Evolutionary conservation across 2,329 filamentous ascomycete genomes (phyloP), one percentile per base, ranked within the genome.

Genomic region (Davidsoniella virescens): DNA sequence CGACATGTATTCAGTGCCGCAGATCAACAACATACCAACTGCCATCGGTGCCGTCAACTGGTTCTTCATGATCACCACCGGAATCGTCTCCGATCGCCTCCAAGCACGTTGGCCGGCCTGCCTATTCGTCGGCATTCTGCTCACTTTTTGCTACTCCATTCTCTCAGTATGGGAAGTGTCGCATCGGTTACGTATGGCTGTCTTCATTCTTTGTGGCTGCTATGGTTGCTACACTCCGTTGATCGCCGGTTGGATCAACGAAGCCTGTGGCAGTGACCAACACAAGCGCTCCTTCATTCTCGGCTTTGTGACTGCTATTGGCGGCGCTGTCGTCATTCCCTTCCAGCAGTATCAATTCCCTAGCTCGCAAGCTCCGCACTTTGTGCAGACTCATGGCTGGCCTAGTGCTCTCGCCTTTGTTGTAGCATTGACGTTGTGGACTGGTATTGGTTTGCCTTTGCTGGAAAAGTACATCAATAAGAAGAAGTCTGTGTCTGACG

Each of bases 21-120:
- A 69, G 54, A 63, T 68, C 59, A 70, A 70, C 59, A 68, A 66
- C 55, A 69, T 69, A 33, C 66, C 68, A 2, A 70, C 68, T 0
- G 58, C 61, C 20, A 63, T 69, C 26, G 64, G 64, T 33, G 67
- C 67, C 8, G 59, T 69, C 55, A 68, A 67, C 55, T 65, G 69
- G 49, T 55, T 67, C 42, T 61, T 66, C 52, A 68, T 68, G 64
- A 45, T 64, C 10, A 57, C 61, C 2, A 63, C 63, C 2, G 64
- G 64, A 2, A 62, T 56, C 26, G 48, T 63, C 5, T 59, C 64
- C 18, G 64, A 66, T 55, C 60, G 64, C 54, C 58, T 67, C 14
- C 58, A 64, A 8, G 56, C 60, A 3, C 63, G 65, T 9, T 59
- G 60, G 0, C 62, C 64, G 2, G 63, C 65, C 4, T 66, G 63